A percentile compares a stretch with the other conserved stretches of the same genome.
These are phyloP conservation scores for Apiotrichum domesticum DNA, from an alignment of 1,284 basidiomycete species.

Conservation along the genomic window DNA sequence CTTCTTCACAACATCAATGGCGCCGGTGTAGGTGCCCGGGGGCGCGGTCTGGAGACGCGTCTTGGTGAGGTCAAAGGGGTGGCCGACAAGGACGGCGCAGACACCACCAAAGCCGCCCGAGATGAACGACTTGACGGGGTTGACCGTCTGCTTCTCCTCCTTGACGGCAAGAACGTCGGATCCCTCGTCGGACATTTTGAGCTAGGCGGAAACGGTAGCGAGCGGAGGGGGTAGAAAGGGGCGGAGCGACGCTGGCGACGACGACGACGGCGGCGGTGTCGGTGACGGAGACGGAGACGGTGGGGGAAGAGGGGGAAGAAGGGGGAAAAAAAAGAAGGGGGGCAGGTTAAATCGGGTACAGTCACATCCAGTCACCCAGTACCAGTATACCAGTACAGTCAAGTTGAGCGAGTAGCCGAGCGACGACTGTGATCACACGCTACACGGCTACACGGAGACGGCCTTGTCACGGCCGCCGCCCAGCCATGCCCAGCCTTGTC, in stretches of 20 bases:
- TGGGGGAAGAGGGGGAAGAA: not conserved
- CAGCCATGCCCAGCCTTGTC: too few relatives aligned
- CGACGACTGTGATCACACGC: too few relatives aligned
- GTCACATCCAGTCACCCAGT: too few relatives aligned
- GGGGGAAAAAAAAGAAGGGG: not conserved
- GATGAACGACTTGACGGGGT: slow-evolving; percentile 68
- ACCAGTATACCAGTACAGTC: too few relatives aligned
- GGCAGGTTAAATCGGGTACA: not conserved
- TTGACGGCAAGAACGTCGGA: slow-evolving; percentile 24
- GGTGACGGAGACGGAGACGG: not conserved
- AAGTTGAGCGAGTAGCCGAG: too few relatives aligned
- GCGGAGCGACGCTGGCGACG: too few relatives aligned
- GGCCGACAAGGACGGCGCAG: slow-evolving; percentile 57
- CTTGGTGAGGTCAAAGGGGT: slow-evolving; percentile 97
- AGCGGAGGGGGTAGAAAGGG: too few relatives aligned
- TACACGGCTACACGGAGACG: too few relatives aligned
- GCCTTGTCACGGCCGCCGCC: too few relatives aligned
- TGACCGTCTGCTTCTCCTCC: slow-evolving; percentile 31
- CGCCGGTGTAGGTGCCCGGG: slow-evolving; percentile 84
- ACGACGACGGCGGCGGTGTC: too few relatives aligned
- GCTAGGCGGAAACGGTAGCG: too few relatives aligned
- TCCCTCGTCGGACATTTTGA: not conserved
- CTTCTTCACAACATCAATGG: slow-evolving; percentile 88
- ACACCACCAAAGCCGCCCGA: slow-evolving; percentile 85
- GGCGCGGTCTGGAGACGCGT: slow-evolving; percentile 90